Evolutionary conservation across 805 yeast species (phyloP), one percentile per base, ranked within the genome.

Genomic region (Saccharomycopsis microspora): DNA sequence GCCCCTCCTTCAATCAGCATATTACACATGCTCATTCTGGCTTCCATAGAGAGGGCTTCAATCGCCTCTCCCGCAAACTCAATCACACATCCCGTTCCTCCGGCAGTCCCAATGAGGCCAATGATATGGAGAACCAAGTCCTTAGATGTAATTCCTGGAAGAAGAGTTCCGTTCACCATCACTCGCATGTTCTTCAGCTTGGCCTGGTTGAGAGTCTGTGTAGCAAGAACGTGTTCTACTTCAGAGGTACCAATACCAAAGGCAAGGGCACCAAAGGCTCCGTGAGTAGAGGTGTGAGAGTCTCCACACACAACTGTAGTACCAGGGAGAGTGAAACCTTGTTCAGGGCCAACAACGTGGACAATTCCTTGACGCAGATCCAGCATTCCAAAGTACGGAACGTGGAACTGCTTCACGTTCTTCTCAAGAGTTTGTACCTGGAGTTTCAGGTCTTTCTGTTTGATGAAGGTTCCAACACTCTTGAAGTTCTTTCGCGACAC

Each of bases 1-100:
- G 98, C 98, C 70, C 98, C 98, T 51, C 84, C 98, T 71, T 93
- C 98, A 60, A 93, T 90, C 42, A 97, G 82, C 98, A 93, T 93
- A 66, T 93, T 93, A 76, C 98, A 93, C 72, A 93, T 93, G 47
- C 97, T 88, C 98, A 93, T 93, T 69, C 98, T 79, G 7, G 97
- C 96, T 69, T 93, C 98, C 88, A 93, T 87, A 33, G 95, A 78
- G 53, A 93, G 74, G 54, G 75, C 78, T 66, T 84, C 86, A 58
- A 93, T 89, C 49, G 97, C 97, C 57, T 82, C 78, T 65, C 98
- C 98, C 43, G 95, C 93, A 68, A 90, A 93, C 70, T 93, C 98
- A 64, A 93, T 85, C 50, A 93, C 98, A 59, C 80, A 72, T 46
- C 98, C 98, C 50, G 97, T 93, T 70, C 98, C 98, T 68, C 98